Conservation (phyloP, 352 stramenopile genomes). For the Phytophthora tentaculata region DNA sequence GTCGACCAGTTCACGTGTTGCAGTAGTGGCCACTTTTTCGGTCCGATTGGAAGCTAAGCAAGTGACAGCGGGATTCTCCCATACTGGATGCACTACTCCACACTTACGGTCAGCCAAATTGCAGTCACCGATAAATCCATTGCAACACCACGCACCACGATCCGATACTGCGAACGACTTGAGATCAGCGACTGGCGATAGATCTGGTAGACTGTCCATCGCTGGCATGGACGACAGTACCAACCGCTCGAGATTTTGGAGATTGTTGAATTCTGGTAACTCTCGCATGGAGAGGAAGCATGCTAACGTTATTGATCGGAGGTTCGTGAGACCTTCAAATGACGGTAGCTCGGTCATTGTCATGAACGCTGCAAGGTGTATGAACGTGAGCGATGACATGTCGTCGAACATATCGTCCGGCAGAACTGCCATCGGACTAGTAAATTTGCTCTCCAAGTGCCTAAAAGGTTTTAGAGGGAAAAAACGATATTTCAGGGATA, state of each 20-base stretch:
- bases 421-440: constrained; percentile 2
- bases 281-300: constrained; percentile 10
- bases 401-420: constrained; percentile 40
- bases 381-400: constrained; percentile 44
- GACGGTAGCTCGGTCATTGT: constrained; percentile 27
- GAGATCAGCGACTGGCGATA: constrained; percentile 20
- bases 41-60: constrained; percentile 11
- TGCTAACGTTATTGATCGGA: constrained; percentile 35
- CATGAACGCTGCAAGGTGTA: constrained; percentile 37
- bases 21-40: constrained; percentile 4
- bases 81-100: constrained; percentile 10
- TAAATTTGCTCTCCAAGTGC: background rate
- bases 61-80: constrained; percentile 13
- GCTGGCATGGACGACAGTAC: constrained; percentile 12
- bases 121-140: constrained; percentile 36
- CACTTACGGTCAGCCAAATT: constrained; percentile 21
- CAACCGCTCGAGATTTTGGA: constrained; percentile 30
- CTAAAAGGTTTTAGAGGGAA: no score
- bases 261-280: constrained; percentile 18
- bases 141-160: constrained; percentile 34
- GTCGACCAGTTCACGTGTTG: constrained; percentile 4
- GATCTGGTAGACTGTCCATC: constrained; percentile 21
- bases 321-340: constrained; percentile 36
- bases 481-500: background rate
- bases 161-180: constrained; percentile 15